Percentiles rank a stretch among this genome's conserved stretches.
These are phyloP conservation scores for Alternaria sp. DNA, from an alignment of 2,329 filamentous ascomycete genomes.

Conservation along the genomic window DNA sequence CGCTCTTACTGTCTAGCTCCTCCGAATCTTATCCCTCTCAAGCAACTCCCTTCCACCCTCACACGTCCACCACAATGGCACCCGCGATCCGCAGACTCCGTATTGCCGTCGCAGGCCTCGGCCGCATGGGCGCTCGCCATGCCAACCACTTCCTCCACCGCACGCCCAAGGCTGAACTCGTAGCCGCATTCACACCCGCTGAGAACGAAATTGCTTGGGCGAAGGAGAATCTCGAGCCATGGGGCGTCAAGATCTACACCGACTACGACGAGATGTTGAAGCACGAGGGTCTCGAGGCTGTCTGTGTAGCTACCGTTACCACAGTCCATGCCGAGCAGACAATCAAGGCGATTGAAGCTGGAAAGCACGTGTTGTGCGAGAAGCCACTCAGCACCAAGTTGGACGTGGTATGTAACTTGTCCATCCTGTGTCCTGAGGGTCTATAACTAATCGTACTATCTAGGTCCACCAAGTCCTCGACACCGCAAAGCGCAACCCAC, in stretches of 20 bases:
- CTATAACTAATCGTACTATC: neutral
- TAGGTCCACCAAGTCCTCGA: conserved; percentile 67
- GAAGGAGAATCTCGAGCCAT: conserved; percentile 57
- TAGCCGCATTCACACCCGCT: conserved; percentile 56
- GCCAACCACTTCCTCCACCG: conserved; percentile 56
- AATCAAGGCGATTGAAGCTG: conserved; percentile 61
- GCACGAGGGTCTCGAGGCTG: conserved; percentile 62
- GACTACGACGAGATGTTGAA: conserved; percentile 65
- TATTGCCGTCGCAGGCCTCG: conserved; percentile 55
- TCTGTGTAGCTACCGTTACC: conserved; percentile 62
- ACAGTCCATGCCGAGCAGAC: conserved; percentile 65
- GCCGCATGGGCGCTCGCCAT: conserved; percentile 59
- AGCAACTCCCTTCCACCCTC: neutral
- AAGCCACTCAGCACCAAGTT: conserved; percentile 66
- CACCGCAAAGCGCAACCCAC: conserved; percentile 61
- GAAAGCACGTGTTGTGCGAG: conserved; percentile 65
- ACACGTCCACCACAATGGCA: conserved; percentile 42
- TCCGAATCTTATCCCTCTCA: neutral
- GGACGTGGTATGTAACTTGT: conserved; percentile 58
- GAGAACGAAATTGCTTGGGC: conserved; percentile 57
- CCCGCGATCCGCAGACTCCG: conserved; percentile 50
- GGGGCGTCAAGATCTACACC: conserved; percentile 60
- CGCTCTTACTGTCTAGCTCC: neutral
- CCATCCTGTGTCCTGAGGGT: neutral
- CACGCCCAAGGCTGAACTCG: conserved; percentile 55